A percentile compares a stretch with the other conserved stretches of the same genome.
These are phyloP conservation scores for Vaccinium darrowii DNA, from an alignment of 148 eudicot genomes.

Conservation along the genomic window DNA sequence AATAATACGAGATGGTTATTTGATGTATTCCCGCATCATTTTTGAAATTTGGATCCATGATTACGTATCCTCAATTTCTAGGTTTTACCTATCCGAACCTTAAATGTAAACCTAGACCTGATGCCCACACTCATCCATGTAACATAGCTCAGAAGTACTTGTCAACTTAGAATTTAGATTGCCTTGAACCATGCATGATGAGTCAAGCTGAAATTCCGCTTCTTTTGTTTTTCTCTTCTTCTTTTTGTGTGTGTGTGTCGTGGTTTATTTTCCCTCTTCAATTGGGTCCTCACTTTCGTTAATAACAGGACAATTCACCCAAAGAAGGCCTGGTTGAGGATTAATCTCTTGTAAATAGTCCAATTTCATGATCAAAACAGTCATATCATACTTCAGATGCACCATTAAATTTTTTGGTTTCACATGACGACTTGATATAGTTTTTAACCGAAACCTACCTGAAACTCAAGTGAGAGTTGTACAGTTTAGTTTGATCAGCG, in stretches of 20 bases:
- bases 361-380: background rate
- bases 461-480: background rate
- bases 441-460: background rate
- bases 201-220: background rate
- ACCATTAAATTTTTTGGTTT: background rate
- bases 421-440: background rate
- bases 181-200: background rate
- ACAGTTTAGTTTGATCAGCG: background rate
- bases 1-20: background rate
- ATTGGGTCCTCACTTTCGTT: background rate
- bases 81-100: background rate
- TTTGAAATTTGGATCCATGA: background rate
- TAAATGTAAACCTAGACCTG: background rate
- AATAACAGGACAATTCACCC: background rate
- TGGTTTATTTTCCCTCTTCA: background rate
- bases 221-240: background rate
- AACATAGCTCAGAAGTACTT: background rate
- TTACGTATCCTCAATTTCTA: background rate
- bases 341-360: background rate
- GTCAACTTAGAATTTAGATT: background rate
- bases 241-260: no score
- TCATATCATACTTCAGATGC: background rate
- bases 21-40: no score
- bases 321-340: background rate
- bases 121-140: background rate